Percentiles rank a stretch among this genome's conserved stretches.
Evolutionary conservation across 768 basidiomycete genomes (phyloP).

Genomic region (Candolleomyces eurysporus): DNA sequence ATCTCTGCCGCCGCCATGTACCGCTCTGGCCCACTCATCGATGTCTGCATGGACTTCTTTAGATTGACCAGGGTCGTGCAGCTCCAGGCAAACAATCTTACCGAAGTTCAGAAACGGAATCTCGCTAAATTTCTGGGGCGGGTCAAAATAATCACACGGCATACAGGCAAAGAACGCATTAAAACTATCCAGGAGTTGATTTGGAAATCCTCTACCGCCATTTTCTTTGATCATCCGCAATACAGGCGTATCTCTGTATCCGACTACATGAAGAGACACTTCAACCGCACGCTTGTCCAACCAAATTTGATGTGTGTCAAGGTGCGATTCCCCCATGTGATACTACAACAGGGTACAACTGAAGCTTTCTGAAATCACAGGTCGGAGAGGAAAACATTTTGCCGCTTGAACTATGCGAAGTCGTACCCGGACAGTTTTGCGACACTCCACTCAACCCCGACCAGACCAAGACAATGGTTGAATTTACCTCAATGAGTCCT

Average conservation of each 20-base stretch:
- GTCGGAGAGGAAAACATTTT: slow-evolving; percentile 62
- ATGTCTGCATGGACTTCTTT: slow-evolving; percentile 41
- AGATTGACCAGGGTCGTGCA: neutral
- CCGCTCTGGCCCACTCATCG: slow-evolving; percentile 55
- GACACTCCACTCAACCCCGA: slow-evolving; percentile 66
- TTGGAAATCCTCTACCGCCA: slow-evolving; percentile 12
- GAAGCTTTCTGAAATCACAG: slow-evolving; percentile 28
- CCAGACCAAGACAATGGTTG: slow-evolving; percentile 58
- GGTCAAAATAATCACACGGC: slow-evolving; percentile 25
- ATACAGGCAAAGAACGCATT: slow-evolving; percentile 31
- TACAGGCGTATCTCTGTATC: slow-evolving; percentile 49
- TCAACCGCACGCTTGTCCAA: slow-evolving; percentile 34
- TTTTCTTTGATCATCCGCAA: slow-evolving; percentile 48
- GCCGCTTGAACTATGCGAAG: slow-evolving; percentile 65
- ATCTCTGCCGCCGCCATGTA: slow-evolving; percentile 80
- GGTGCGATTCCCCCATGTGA: slow-evolving; percentile 30
- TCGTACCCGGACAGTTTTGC: slow-evolving; percentile 67
- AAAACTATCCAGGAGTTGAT: slow-evolving; percentile 59
- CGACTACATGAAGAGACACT: slow-evolving; percentile 22
- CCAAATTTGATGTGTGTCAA: slow-evolving; percentile 57
- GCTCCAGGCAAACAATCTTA: slow-evolving; percentile 40
- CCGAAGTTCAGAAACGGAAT: slow-evolving; percentile 52
- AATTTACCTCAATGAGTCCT: slow-evolving; percentile 68
- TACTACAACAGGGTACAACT: too few relatives aligned
- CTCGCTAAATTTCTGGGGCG: slow-evolving; percentile 36